Evolutionary conservation across 2,329 filamentous ascomycete species (phyloP).

Genomic region (Sclerotinia sclerotiorum): DNA sequence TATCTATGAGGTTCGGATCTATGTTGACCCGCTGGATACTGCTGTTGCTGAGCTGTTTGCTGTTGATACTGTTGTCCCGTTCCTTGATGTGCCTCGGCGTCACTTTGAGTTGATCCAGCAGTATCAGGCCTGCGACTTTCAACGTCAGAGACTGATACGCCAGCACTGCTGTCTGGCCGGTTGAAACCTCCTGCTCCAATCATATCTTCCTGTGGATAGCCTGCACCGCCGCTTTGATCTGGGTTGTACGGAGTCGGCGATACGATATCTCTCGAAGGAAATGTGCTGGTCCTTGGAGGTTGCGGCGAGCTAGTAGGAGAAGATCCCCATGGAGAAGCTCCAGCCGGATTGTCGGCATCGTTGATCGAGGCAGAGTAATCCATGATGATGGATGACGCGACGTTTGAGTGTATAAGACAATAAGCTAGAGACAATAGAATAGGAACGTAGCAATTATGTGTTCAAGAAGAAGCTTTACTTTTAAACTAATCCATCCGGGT

Average conservation of each 20-base stretch:
- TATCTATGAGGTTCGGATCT: constrained; percentile 41
- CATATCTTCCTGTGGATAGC: constrained; percentile 36
- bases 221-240: constrained; percentile 28
- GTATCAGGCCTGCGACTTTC: constrained; percentile 38
- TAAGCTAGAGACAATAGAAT: constrained; percentile 13
- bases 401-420: constrained; percentile 24
- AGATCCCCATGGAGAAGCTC: constrained; percentile 60
- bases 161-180: constrained; percentile 35
- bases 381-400: constrained; percentile 47
- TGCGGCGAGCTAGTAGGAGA: constrained; percentile 39
- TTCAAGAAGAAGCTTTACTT: constrained; percentile 10
- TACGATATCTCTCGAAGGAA: constrained; percentile 32
- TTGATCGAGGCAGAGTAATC: constrained; percentile 62
- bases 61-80: constrained; percentile 37
- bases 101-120: constrained; percentile 34
- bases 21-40: constrained; percentile 41
- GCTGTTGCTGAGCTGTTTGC: constrained; percentile 28
- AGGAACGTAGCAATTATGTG: constrained; percentile 20
- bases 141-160: constrained; percentile 34
- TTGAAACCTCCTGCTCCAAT: constrained; percentile 32
- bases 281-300: constrained; percentile 35
- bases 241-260: constrained; percentile 37
- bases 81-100: constrained; percentile 40
- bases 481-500: not conserved
- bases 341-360: constrained; percentile 58